Evolutionary conservation across 2,329 filamentous ascomycete species (phyloP), one percentile per base, ranked within the genome.

Genomic region (Ascochyta pisi): DNA sequence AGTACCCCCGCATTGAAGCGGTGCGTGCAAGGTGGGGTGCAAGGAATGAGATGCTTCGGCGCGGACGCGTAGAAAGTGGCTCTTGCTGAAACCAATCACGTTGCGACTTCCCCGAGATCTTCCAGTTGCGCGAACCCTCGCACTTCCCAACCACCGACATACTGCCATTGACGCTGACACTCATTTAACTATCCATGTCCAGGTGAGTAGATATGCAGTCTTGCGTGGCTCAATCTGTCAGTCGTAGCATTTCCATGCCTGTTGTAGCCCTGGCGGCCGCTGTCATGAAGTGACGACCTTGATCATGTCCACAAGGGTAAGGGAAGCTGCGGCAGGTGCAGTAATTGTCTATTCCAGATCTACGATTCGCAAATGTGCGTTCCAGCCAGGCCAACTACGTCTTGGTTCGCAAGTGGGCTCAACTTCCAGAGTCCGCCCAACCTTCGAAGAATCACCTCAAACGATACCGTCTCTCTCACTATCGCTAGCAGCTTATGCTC

Each of bases 1-100:
- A 68, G 50, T 57, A 58, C 59, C 66, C 63, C 66, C 62, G 64
- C 66, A 68, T 68, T 47, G 45, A 54, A 54, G 64, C 63, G 57
- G 54, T 57, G 62, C 53, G 52, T 53, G 59, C 58, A 53, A 61
- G 60, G 61, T 60, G 62, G 60, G 58, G 54, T 53, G 52, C 48
- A 53, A 50, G 57, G 52, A 54, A 48, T 59, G 51, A 61, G 54
- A 12, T 49, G 54, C n/a, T 45, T 31, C 29, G 8, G 44, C 53
- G 47, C 40, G 44, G 34, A 44, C 47, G 53, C 31, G 40, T 48
- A 34, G 39, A 39, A 50, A 40, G 54, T 49, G 49, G 38, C 49
- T 49, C 44, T 22, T 37, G 38, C 44, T 57, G 54, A 50, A 52
- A 45, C 54, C 54, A 57, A 57, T 57, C 49, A 53, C 34, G 44